phyloP scores from a whole-genome alignment of 768 basidiomycete genomes.

The Tricholoma matsutake region DNA sequence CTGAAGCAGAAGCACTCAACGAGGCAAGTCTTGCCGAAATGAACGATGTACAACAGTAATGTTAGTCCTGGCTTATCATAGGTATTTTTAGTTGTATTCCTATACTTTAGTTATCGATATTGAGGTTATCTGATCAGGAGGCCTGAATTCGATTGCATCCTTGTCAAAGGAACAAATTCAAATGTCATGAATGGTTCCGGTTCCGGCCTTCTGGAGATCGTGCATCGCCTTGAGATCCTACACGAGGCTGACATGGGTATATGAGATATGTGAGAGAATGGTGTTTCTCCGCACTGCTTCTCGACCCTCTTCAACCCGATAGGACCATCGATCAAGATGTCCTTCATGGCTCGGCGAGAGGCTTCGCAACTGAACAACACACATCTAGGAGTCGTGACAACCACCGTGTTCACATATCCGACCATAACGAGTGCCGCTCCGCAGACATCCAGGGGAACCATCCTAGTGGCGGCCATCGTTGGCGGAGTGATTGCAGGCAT shows the following conservation, averaged over 20 bases:
- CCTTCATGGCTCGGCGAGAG: neutral
- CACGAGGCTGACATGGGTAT: neutral
- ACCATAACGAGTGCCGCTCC: constrained; percentile 1
- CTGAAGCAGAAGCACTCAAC: constrained; percentile 77
- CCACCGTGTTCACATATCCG: constrained; percentile 13
- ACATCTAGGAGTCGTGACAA: neutral
- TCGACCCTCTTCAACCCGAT: neutral
- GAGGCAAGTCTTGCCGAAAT: constrained; percentile 70
- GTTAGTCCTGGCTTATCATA: neutral
- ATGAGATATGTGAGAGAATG: no score
- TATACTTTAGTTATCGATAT: constrained; percentile 5
- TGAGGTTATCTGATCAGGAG: neutral
- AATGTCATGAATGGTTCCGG: no score
- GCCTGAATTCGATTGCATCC: neutral
- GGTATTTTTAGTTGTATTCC: constrained; percentile 15
- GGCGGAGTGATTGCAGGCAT: constrained; percentile 49
- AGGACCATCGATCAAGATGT: neutral
- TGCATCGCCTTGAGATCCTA: neutral
- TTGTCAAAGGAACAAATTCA: neutral
- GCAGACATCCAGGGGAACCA: constrained; percentile 9
- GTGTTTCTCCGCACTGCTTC: neutral
- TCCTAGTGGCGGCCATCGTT: constrained; percentile 49
- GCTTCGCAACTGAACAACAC: neutral
- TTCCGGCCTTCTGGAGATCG: neutral
- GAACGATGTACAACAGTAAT: constrained; percentile 35